Evolutionary conservation across 2,329 filamentous ascomycete genomes (phyloP).

Genomic region (Akanthomyces uredinophilus): DNA sequence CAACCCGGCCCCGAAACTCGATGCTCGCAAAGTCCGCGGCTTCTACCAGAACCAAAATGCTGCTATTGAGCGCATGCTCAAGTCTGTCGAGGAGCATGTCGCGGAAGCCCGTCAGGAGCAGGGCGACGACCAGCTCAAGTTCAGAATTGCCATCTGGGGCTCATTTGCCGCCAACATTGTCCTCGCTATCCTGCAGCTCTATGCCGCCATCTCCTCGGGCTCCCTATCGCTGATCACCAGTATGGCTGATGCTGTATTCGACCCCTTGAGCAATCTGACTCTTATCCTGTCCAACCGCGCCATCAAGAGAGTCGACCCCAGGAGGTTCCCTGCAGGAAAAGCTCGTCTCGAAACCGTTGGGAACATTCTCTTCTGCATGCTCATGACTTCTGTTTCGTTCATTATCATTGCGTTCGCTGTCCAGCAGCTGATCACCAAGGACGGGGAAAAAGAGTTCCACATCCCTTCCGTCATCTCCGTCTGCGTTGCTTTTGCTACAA

Average conservation of each 20-base stretch:
- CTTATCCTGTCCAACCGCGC: constrained; percentile 84
- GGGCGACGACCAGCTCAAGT: constrained; percentile 73
- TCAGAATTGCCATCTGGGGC: constrained; percentile 60
- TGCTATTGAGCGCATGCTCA: constrained; percentile 85
- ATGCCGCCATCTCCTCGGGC: constrained; percentile 77
- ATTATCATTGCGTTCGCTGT: constrained; percentile 88
- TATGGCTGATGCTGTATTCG: constrained; percentile 93
- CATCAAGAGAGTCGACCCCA: constrained; percentile 78
- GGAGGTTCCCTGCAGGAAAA: constrained; percentile 86
- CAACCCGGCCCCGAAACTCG: constrained; percentile 25
- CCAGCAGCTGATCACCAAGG: constrained; percentile 57
- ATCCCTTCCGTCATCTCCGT: constrained; percentile 83
- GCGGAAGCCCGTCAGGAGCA: constrained; percentile 75
- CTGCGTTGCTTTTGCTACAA: constrained; percentile 75
- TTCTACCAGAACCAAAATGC: constrained; percentile 93
- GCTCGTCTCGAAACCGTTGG: constrained; percentile 91
- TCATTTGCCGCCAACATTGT: constrained; percentile 76
- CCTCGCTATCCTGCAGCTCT: constrained; percentile 77
- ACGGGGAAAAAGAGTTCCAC: constrained; percentile 62
- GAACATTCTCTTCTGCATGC: constrained; percentile 92
- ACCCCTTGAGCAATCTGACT: constrained; percentile 82
- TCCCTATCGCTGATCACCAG: constrained; percentile 97
- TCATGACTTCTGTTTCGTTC: constrained; percentile 89
- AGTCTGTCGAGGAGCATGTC: constrained; percentile 86
- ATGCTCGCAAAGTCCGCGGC: constrained; percentile 57